These are phyloP conservation scores for Didymella sp. DNA, from an alignment of 2,329 filamentous ascomycete genomes.

Conservation along the genomic window DNA sequence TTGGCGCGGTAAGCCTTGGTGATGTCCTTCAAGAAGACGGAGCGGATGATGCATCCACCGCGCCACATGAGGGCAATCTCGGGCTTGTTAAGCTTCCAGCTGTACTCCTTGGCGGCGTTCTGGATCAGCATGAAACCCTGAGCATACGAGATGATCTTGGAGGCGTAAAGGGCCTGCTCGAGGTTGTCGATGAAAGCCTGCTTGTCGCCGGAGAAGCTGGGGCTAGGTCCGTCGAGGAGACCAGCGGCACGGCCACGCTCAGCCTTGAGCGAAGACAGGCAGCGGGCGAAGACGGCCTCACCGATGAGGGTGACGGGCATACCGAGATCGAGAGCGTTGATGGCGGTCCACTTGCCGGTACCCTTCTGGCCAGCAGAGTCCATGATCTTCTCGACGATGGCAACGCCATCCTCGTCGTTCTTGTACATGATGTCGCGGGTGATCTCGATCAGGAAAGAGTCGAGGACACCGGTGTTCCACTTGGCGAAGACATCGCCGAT, in stretches of 20 bases:
- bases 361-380: slow-evolving; percentile 99
- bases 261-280: slow-evolving; percentile 90
- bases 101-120: slow-evolving; percentile 94
- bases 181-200: slow-evolving; percentile 94
- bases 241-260: slow-evolving; percentile 85
- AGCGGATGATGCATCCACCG: slow-evolving; percentile 99
- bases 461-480: slow-evolving; percentile 98
- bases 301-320: slow-evolving; percentile 99
- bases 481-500: slow-evolving; percentile 92
- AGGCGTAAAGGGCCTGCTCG: slow-evolving; percentile 98
- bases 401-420: slow-evolving; percentile 90
- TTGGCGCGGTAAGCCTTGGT: slow-evolving; percentile 94
- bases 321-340: slow-evolving; percentile 97
- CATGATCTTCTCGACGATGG: slow-evolving; percentile 98
- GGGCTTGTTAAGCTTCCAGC: slow-evolving; percentile 99
- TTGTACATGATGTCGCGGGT: slow-evolving; percentile 98
- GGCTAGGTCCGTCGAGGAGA: slow-evolving; percentile 78
- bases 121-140: slow-evolving; percentile 99
- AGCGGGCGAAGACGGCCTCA: slow-evolving; percentile 94
- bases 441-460: slow-evolving; percentile 98
- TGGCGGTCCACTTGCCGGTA: slow-evolving; percentile 99
- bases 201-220: slow-evolving; percentile 87
- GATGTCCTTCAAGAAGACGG: slow-evolving; percentile 99
- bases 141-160: slow-evolving; percentile 99
- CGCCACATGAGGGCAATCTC: slow-evolving; percentile 99